Evolutionary conservation across 495 filamentous ascomycete species (phyloP), one percentile per base, ranked within the genome.

Genomic region (Annulohypoxylon stygium): DNA sequence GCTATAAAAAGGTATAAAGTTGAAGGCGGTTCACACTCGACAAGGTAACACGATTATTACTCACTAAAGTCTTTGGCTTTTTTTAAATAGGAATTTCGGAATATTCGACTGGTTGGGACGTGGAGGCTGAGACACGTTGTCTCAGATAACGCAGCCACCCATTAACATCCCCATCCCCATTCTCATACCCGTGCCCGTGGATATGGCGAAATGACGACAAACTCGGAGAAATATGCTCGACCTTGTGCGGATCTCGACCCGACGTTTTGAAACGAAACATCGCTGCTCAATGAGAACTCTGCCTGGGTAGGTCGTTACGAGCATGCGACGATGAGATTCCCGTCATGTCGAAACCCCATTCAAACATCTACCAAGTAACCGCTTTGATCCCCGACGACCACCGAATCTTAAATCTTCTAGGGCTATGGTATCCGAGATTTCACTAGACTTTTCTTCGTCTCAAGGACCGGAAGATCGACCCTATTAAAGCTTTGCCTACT

Each of bases 141-240:
- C 43, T 47, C 43, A 20, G 43, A 47, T 9, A 20, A 8, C 43
- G 43, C 43, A 18, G 43, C 43, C 43, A 47, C 43, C 43, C 16
- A 47, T 20, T 47, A 20, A 47, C 16, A 7, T 45, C 41, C 14
- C 41, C 14, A 45, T 18, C 20, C 20, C 20, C 20, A 23, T 23
- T 23, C 16, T 47, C 30, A 30, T 6, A 14, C 39, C 39, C 39
- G 43, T 47, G 18, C n/a, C 43, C 16, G 16, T 20, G 43, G 43
- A 47, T 47, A 47, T 47, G 43, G 18, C 43, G n/a, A 47, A 6
- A 47, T 47, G 43, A 47, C 43, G 43, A 47, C 43, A 47, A n/a
- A 2, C 8, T 47, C 43, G 43, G 43, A 47, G 43, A 18, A 47
- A 47, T 47, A 47, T 9, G 7, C n/a, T 47, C 8, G 43, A 18